Evolutionary conservation across 192 early-diverging fungal species (phyloP), one percentile per base, ranked within the genome.

Genomic region (Haplosporangium gracile): DNA sequence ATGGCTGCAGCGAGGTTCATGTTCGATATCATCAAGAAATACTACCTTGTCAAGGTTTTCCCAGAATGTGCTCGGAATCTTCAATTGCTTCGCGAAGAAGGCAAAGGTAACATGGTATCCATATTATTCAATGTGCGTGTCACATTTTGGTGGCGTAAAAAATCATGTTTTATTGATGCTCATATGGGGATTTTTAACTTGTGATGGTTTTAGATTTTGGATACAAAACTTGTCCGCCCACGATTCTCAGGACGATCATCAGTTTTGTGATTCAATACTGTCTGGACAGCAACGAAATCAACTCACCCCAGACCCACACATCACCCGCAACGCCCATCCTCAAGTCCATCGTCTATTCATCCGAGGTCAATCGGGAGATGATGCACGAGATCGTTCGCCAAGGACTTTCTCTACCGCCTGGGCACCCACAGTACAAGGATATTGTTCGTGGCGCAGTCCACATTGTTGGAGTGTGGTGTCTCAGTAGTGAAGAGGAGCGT

Each of bases 341-440:
- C 22, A 94, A 93, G 68, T 92, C 91, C 0, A 92, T 94, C 49
- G 89, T 94, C 6, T 82, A 90, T 29, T 88, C 88, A 1, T 88
- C 89, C 1, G 89, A 92, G 55, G 89, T 88, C 53, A 95, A 94
- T 68, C 79, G 95, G 3, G 96, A 97, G 80, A 90, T 96, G 45
- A 88, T 95, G 29, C 96, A 97, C 81, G 96, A 97, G 79, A 89
- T 95, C 57, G 73, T 97, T 4, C 83, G 93, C 65, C 96, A 97
- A 82, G 88, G 91, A 7, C 77, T 97, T n/a, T 75, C 94, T 53
- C 39, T 95, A 22, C 96, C 96, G 11, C 88, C 83, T 68, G 89
- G 82, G 26, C 91, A 90, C 57, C 76, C 84, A 0, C 75, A 90
- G 36, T 93, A 94, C 79, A 90, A 91, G 86, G 94, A 95, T 53